Evolutionary conservation across 495 filamentous ascomycete species (phyloP).

Genomic region (Paragyromitra xinjiangensis): DNA sequence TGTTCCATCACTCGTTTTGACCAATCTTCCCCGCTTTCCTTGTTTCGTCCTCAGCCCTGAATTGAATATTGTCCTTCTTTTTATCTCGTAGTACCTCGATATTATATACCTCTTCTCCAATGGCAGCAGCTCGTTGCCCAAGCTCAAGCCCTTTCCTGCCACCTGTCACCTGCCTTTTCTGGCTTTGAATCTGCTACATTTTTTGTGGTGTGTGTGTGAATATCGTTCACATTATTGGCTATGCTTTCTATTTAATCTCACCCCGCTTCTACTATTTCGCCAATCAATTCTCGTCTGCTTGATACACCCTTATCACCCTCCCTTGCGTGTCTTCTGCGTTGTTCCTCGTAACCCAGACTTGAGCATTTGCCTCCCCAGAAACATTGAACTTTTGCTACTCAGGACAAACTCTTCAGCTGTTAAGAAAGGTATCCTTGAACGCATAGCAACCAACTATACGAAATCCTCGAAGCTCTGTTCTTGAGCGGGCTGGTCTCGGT

Average conservation of each 20-base stretch:
- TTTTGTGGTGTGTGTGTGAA: not conserved
- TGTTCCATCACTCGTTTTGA: conserved; percentile 1
- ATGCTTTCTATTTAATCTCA: not conserved
- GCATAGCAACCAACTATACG: not conserved
- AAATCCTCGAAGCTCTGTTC: not conserved
- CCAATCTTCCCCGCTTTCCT: not conserved
- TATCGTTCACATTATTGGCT: not conserved
- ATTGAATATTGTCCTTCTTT: not conserved
- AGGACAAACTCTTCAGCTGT: not conserved
- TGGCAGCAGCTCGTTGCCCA: not conserved
- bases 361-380: not conserved
- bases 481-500: not conserved
- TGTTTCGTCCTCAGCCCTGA: not conserved
- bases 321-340: too few species aligned
- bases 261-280: not conserved
- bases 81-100: not conserved
- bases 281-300: not conserved
- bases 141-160: not conserved
- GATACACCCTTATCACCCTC: not conserved
- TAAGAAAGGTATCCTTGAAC: not conserved
- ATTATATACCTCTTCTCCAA: not conserved
- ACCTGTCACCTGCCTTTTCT: not conserved
- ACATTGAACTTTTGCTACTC: not conserved
- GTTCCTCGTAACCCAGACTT: not conserved
- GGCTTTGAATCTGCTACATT: not conserved